Evolutionary conservation across 1,284 basidiomycete species (phyloP), one percentile per base, ranked within the genome.

Genomic region (Cutaneotrichosporon daszewskae): DNA sequence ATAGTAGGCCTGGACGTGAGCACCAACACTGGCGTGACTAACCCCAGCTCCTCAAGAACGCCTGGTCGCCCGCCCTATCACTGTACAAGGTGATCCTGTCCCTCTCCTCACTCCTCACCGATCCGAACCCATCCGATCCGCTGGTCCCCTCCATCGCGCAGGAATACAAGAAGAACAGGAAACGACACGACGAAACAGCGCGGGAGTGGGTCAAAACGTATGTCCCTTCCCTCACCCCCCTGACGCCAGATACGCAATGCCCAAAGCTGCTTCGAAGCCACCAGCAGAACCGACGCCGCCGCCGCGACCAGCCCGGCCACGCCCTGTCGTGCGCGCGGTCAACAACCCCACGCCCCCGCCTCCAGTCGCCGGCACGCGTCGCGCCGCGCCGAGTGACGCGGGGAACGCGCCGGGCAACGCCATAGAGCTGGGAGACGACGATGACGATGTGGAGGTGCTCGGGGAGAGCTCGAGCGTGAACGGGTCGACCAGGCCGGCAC

Each of bases 51-150:
- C 77, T 91, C 49, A 90, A 92, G 72, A 78, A 80, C 57, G 85
- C 86, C 55, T 92, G 88, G 89, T 89, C 87, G 1, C 88, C 89
- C 2, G 88, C 88, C 1, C 72, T 92, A 24, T 90, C 87, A 2
- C 74, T 92, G 31, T 90, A 87, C 76, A 92, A 92, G 74, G 90
- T 95, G 24, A 70, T 96, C 27, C 78, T 95, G 60, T 94, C 88
- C 62, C 92, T 96, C 65, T 94, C 88, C 60, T 95, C 92, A 55
- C 91, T 95, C 84, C 74, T 96, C 62, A 94, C 89, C 37, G 92
- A 96, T 69, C 91, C 91, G 55, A 96, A 95, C 74, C 91, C 91
- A 37, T 87, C 92, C 70, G 91, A 96, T 65, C 74, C 75, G 1
- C 67, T 76, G 20, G 72, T 74, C 16, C 64, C 71, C 9, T 49